phyloP scores from a whole-genome alignment of 306 rosid species.

The Corylus heterophylla region DNA sequence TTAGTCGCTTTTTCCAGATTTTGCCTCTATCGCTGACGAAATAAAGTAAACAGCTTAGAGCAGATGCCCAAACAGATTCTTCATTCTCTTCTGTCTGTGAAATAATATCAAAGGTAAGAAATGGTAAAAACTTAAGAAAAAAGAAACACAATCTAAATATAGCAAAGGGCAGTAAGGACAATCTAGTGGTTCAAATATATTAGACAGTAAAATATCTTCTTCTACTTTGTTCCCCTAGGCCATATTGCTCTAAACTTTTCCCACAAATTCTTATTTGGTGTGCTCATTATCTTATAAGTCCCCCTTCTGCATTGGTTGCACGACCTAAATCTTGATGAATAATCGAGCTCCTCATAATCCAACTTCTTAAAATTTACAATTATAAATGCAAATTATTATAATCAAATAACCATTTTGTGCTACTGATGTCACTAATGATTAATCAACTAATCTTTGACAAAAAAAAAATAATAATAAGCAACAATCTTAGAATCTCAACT shows the following conservation, averaged over 20 bases:
- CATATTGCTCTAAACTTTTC: neutral
- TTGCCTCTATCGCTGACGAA: constrained; percentile 94
- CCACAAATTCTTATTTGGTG: neutral
- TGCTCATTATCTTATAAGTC: neutral
- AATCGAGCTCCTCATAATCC: neutral
- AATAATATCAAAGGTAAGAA: constrained; percentile 18
- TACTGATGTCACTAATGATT: neutral
- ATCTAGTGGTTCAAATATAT: neutral
- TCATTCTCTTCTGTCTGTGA: constrained; percentile 85
- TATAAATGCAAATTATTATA: neutral
- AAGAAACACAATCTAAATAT: neutral
- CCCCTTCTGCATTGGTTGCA: neutral
- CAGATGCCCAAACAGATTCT: constrained; percentile 98
- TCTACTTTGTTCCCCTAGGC: neutral
- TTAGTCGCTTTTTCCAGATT: constrained; percentile 76
- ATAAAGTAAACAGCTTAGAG: constrained; percentile 96
- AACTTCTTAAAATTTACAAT: neutral
- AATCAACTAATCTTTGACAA: neutral
- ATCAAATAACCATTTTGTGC: neutral
- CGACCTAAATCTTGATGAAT: neutral
- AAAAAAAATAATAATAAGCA: neutral
- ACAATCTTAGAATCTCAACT: neutral
- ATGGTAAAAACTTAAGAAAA: constrained; percentile 18
- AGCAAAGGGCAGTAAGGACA: constrained; percentile 6
- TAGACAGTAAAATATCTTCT: neutral